Evolutionary conservation across 306 rosid species (phyloP).

Genomic region (Abrus precatorius): DNA sequence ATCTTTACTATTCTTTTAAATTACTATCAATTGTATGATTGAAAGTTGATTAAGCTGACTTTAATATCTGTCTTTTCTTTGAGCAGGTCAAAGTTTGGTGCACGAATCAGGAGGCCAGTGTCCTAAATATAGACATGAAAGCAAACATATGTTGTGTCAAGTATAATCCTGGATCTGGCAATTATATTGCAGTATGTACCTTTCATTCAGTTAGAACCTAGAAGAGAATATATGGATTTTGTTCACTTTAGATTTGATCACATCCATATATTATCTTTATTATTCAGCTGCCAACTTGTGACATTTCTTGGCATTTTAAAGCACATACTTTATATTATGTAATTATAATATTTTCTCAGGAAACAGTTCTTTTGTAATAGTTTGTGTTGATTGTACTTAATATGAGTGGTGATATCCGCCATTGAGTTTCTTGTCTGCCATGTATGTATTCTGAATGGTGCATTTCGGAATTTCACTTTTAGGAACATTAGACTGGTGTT

Average conservation of each 20-base stretch:
- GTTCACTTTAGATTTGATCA: conserved; percentile 39
- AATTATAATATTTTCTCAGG: background rate
- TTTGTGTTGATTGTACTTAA: background rate
- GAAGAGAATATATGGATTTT: conserved; percentile 27
- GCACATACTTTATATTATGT: conserved; percentile 25
- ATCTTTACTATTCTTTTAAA: background rate
- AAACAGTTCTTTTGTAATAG: conserved; percentile 29
- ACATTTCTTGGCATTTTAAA: conserved; percentile 36
- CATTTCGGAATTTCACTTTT: conserved; percentile 20
- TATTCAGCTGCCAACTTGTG: conserved; percentile 39
- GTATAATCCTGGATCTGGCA: conserved; percentile 95
- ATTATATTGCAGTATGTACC: conserved; percentile 83
- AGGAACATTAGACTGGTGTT: conserved; percentile 4
- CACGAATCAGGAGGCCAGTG: conserved; percentile 93
- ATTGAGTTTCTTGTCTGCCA: conserved; percentile 14
- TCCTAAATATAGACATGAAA: conserved; percentile 93
- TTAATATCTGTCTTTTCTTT: conserved; percentile 41
- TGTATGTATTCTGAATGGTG: conserved; percentile 13
- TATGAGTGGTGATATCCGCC: conserved; percentile 27
- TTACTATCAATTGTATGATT: conserved; percentile 16
- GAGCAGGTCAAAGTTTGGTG: conserved; percentile 97
- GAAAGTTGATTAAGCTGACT: conserved; percentile 28
- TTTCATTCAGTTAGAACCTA: conserved; percentile 42
- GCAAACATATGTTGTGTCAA: conserved; percentile 98
- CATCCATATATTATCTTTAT: conserved; percentile 35